Conservation (phyloP, 257 asterid species). For the Solanum pimpinellifolium region DNA sequence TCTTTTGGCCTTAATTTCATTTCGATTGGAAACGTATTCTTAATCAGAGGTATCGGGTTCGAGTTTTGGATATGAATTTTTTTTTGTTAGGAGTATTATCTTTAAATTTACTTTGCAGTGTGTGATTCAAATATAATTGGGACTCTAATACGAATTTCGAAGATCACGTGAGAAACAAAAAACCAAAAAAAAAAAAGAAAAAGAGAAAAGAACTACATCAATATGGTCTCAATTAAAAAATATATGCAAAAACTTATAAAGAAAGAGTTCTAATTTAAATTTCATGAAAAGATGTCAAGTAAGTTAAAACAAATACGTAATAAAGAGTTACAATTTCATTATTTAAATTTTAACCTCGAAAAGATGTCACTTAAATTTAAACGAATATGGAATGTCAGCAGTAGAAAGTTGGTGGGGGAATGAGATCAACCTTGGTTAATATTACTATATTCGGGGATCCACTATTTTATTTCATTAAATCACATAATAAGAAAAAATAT, state of each 20-base stretch:
- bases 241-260: not conserved
- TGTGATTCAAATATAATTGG: no score
- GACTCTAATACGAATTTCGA: fast-evolving
- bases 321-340: not conserved
- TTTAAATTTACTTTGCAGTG: no score
- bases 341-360: no score
- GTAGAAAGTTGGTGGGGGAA: not conserved
- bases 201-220: not conserved
- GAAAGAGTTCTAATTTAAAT: no score
- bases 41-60: no score
- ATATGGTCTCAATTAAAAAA: not conserved
- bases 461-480: no score
- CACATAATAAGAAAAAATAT: no score
- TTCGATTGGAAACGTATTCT: not conserved
- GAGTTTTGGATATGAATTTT: no score
- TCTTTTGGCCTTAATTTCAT: not conserved
- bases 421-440: constrained; percentile 20
- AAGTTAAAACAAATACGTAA: not conserved
- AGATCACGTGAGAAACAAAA: no score
- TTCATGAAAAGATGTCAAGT: not conserved
- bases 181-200: no score
- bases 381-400: not conserved
- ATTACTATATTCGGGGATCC: no score
- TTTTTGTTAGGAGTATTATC: fast-evolving
- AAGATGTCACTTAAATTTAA: not conserved